phyloP scores from a whole-genome alignment of 176 grass and related monocot species.

The Oryza punctata region DNA sequence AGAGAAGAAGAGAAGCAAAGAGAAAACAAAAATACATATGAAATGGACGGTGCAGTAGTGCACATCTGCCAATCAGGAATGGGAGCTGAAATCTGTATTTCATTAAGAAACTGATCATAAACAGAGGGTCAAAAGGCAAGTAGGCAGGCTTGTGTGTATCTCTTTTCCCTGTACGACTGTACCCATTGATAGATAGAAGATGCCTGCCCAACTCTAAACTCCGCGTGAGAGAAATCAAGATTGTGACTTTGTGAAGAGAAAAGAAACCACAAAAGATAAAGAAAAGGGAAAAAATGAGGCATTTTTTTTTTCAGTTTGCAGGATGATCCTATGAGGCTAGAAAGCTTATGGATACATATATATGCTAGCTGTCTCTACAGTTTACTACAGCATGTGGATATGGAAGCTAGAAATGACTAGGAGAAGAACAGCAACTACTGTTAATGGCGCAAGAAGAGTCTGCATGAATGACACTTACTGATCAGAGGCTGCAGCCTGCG shows the following conservation, averaged over 20 bases:
- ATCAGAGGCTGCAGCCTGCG: not conserved
- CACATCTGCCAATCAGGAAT: conserved; percentile 32
- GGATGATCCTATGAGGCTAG: not conserved
- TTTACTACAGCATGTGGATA: not conserved
- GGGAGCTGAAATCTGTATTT: not conserved
- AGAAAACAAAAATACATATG: not conserved
- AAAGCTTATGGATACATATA: not conserved
- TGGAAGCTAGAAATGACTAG: not conserved
- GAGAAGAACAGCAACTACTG: not conserved
- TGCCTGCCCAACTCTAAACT: not conserved
- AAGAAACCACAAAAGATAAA: not conserved
- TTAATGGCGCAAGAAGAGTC: not conserved
- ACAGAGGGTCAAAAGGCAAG: not conserved
- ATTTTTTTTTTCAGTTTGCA: not conserved
- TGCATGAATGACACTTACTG: not conserved
- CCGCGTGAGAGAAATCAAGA: not conserved
- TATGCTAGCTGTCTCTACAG: not conserved
- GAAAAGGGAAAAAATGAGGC: not conserved
- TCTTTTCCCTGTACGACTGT: not conserved
- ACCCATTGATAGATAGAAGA: not conserved
- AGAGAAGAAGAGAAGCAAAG: not conserved
- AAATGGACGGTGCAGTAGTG: conserved; percentile 2
- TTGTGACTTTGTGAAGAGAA: not conserved
- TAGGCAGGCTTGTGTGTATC: not conserved
- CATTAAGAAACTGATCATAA: not conserved